Conservation (phyloP, 106 monocot genomes). For the Chionographis japonica region DNA sequence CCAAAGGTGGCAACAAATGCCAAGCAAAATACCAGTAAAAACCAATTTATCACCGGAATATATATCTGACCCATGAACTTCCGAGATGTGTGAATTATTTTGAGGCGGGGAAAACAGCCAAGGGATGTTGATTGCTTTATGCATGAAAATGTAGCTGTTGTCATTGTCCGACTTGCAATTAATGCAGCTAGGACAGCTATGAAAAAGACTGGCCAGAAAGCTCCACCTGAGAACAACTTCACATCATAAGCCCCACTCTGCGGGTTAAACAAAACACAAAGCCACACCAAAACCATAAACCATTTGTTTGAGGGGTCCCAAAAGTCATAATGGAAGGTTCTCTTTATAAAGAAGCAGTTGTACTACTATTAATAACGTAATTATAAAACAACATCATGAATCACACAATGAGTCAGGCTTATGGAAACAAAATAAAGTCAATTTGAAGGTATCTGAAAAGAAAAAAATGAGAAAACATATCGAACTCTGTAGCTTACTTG, state of each 20-base stretch:
- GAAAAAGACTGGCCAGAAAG: slow-evolving; percentile 80
- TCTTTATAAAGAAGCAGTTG: too few relatives aligned
- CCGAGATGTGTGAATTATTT: slow-evolving; percentile 90
- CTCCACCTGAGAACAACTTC: slow-evolving; percentile 40
- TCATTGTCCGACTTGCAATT: slow-evolving; percentile 95
- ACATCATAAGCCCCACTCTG: not conserved
- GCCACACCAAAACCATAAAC: not conserved
- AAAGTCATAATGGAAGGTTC: too few relatives aligned
- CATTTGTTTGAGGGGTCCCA: not conserved
- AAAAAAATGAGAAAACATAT: slow-evolving; percentile 3
- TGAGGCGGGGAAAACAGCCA: slow-evolving; percentile 95
- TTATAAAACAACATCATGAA: too few relatives aligned
- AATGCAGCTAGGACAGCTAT: slow-evolving; percentile 82
- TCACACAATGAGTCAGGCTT: too few relatives aligned
- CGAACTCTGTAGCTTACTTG: slow-evolving; percentile 47
- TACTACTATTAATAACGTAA: too few relatives aligned
- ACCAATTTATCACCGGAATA: slow-evolving; percentile 95
- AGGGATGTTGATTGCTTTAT: slow-evolving; percentile 93
- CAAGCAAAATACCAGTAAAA: slow-evolving; percentile 65
- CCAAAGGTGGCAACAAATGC: slow-evolving; percentile 73
- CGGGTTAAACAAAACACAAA: not conserved
- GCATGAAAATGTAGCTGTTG: slow-evolving; percentile 90
- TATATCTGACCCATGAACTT: slow-evolving; percentile 99
- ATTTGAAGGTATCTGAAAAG: not conserved
- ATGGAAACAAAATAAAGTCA: too few relatives aligned